Evolutionary conservation across 345 rosid genomes (phyloP).

Genomic region (Eucalyptus shirleyi): DNA sequence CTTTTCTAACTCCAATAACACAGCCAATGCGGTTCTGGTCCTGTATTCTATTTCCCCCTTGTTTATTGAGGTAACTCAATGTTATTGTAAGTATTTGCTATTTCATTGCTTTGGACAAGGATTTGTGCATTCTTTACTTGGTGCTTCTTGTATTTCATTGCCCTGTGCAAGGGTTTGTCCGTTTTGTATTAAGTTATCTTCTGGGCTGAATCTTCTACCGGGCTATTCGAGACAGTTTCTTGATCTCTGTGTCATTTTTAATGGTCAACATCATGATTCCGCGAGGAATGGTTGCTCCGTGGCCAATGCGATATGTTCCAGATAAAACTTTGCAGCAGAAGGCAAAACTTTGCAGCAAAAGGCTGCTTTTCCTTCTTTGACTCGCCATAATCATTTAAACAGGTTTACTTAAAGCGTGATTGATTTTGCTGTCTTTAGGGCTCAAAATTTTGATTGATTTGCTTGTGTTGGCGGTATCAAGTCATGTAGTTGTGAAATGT

Average conservation of each 20-base stretch:
- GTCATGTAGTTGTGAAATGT: background rate
- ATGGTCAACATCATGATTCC: background rate
- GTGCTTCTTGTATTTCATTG: background rate
- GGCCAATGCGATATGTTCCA: background rate
- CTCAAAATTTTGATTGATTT: background rate
- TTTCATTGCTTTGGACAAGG: conserved; percentile 21
- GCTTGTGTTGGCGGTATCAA: background rate
- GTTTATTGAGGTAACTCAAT: background rate
- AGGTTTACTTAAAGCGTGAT: background rate
- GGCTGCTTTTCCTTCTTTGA: background rate
- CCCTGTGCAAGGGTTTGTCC: background rate
- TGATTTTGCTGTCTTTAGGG: background rate
- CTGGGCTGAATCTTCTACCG: background rate
- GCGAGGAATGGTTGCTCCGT: background rate
- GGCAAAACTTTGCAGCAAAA: background rate
- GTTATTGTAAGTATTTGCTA: background rate
- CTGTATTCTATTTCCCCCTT: background rate
- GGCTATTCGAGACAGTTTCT: background rate
- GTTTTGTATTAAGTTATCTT: background rate
- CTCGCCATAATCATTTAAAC: background rate
- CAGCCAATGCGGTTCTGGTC: background rate
- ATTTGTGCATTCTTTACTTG: conserved; percentile 11
- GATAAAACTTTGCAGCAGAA: background rate
- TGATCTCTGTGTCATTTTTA: background rate
- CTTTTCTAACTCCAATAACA: conserved; percentile 33